phyloP scores from a whole-genome alignment of 2,329 filamentous ascomycete genomes.

The Epichloe bromicola region DNA sequence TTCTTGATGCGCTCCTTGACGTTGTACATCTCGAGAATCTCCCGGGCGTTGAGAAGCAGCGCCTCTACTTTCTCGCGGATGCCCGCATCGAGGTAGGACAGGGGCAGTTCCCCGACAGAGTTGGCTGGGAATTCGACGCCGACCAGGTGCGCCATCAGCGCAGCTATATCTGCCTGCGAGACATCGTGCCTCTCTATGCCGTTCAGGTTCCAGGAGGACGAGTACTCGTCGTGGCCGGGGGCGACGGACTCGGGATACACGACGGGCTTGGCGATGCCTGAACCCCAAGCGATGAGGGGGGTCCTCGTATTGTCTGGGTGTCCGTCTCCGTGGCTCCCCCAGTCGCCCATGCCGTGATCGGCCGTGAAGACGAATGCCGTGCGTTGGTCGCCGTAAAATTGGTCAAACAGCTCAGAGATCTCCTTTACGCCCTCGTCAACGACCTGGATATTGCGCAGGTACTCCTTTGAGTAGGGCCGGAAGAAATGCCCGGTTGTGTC shows the following conservation, averaged over 20 bases:
- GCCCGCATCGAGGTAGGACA: constrained; percentile 64
- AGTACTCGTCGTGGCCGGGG: constrained; percentile 82
- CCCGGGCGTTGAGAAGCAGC: constrained; percentile 68
- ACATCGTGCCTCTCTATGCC: too few relatives aligned
- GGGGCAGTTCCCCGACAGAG: constrained; percentile 82
- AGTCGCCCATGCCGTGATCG: constrained; percentile 98
- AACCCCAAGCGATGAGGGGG: constrained; percentile 90
- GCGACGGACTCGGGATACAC: constrained; percentile 42
- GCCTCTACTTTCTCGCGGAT: constrained; percentile 71
- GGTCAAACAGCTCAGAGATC: constrained; percentile 65
- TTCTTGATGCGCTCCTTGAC: constrained; percentile 85
- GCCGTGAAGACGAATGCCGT: constrained; percentile 96
- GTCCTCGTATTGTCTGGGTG: constrained; percentile 96
- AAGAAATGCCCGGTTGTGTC: constrained; percentile 82
- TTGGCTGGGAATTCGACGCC: constrained; percentile 89
- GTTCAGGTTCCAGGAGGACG: constrained; percentile 27
- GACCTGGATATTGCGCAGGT: constrained; percentile 84
- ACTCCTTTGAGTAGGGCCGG: constrained; percentile 89
- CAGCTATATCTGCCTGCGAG: constrained; percentile 76
- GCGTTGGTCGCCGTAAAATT: constrained; percentile 73
- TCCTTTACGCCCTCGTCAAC: constrained; percentile 85
- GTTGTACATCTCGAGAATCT: constrained; percentile 88
- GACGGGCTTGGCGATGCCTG: constrained; percentile 69
- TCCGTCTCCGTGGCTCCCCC: constrained; percentile 95
- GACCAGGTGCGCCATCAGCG: constrained; percentile 85